These are phyloP conservation scores for Schwanniomyces sp. DNA, from an alignment of 805 yeast species.

Conservation along the genomic window DNA sequence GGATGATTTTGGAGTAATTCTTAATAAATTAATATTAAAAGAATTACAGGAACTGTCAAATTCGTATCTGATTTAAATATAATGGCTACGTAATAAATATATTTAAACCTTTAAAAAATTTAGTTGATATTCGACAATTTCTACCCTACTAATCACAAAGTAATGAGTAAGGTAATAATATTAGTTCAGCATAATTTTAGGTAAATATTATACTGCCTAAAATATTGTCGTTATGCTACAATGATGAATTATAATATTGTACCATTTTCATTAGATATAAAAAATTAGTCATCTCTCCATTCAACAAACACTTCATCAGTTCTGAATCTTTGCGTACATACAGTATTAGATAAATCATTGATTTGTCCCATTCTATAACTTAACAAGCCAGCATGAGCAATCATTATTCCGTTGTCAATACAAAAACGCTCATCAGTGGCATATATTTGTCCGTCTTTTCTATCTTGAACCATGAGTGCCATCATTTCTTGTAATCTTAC, in stretches of 20 bases:
- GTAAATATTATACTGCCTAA: background rate
- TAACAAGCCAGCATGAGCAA: conserved; percentile 94
- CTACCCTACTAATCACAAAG: background rate
- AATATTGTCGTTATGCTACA: background rate
- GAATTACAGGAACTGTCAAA: conserved; percentile 16
- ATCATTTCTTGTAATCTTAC: conserved; percentile 92
- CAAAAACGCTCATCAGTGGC: conserved; percentile 98
- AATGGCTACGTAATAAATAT: background rate
- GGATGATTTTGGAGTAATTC: conserved; percentile 1
- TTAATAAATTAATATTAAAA: conserved; percentile 3
- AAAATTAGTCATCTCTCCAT: conserved; percentile 70
- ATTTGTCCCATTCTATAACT: conserved; percentile 81
- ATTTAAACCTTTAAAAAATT: conserved; percentile 8
- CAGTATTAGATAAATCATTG: conserved; percentile 61
- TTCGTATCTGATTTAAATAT: conserved; percentile 31
- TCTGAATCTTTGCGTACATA: conserved; percentile 89
- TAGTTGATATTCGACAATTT: conserved; percentile 6
- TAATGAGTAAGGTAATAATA: background rate
- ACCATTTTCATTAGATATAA: background rate
- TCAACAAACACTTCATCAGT: conserved; percentile 90
- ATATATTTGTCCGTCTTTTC: conserved; percentile 77
- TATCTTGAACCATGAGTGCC: conserved; percentile 88
- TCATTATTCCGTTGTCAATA: conserved; percentile 98
- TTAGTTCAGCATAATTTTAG: background rate
- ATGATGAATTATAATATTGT: background rate